phyloP scores from a whole-genome alignment of 2,329 filamentous ascomycete genomes.

The Stemphylium vesicarium region DNA sequence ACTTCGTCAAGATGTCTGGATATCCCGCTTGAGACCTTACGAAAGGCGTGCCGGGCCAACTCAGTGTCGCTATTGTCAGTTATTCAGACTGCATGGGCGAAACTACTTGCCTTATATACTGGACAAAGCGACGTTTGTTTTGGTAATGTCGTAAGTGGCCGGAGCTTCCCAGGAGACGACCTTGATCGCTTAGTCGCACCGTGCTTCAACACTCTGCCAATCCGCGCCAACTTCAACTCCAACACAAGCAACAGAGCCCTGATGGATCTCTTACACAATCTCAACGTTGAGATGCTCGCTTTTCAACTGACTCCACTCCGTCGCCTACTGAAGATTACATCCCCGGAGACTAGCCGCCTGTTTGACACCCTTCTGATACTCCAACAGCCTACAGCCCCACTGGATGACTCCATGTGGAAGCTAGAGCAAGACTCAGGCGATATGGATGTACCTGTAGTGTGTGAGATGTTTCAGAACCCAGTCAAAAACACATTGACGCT shows the following conservation, averaged over 20 bases:
- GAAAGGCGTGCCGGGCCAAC: conserved; percentile 27
- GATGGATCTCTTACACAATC: conserved; percentile 64
- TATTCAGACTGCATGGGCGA: conserved; percentile 76
- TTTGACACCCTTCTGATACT: conserved; percentile 85
- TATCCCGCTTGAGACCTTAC: conserved; percentile 28
- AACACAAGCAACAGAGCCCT: conserved; percentile 62
- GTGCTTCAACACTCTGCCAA: conserved; percentile 88
- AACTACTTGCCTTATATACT: conserved; percentile 64
- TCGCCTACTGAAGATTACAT: conserved; percentile 65
- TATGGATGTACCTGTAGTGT: conserved; percentile 80
- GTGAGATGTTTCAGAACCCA: conserved; percentile 70
- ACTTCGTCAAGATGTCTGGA: conserved; percentile 38
- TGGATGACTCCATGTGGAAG: conserved; percentile 60
- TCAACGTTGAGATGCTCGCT: conserved; percentile 67
- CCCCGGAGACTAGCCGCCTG: conserved; percentile 59
- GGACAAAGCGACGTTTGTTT: conserved; percentile 75
- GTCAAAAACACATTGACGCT: conserved; percentile 61
- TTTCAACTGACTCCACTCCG: conserved; percentile 80
- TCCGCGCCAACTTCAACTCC: conserved; percentile 64
- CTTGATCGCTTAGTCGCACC: conserved; percentile 80
- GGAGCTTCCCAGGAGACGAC: conserved; percentile 68
- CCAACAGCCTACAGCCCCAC: conserved; percentile 63
- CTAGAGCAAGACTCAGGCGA: conserved; percentile 59
- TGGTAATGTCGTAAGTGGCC: conserved; percentile 83
- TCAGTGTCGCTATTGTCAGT: conserved; percentile 64